Percentiles rank a stretch among this genome's conserved stretches.
Evolutionary conservation across 2,329 filamentous ascomycete species (phyloP).

Genomic region (Apiospora hydei): DNA sequence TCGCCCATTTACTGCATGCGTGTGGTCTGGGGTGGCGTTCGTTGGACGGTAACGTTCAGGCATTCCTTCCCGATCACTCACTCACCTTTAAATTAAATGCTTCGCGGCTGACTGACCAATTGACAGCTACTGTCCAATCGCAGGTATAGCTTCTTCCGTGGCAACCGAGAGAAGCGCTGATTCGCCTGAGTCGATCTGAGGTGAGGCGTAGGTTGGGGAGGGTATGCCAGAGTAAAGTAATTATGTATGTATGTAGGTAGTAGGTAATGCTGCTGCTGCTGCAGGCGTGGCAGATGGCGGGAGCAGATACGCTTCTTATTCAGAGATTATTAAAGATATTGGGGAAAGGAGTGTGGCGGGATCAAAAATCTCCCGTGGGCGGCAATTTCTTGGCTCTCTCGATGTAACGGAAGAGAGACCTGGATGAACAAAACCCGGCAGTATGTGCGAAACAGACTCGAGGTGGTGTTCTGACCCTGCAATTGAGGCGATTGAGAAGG

Average conservation of each 20-base stretch:
- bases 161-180: background rate
- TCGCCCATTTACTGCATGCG: conserved; percentile 8
- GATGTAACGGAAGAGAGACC: background rate
- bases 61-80: conserved; percentile 2
- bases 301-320: conserved; percentile 18
- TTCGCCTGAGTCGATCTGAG: background rate
- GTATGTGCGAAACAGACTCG: background rate
- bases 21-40: conserved; percentile 10
- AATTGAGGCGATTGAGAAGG: conserved; percentile 14
- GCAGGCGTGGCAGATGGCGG: conserved; percentile 15
- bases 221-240: background rate
- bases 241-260: conserved; percentile 7
- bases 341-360: conserved; percentile 24
- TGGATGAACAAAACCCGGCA: background rate
- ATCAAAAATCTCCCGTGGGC: conserved; percentile 22
- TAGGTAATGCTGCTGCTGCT: conserved; percentile 9
- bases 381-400: conserved; percentile 7
- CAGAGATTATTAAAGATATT: conserved; percentile 19
- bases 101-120: background rate
- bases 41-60: conserved; percentile 11
- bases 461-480: background rate
- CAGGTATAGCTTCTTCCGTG: background rate
- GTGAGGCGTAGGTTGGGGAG: background rate
- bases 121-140: background rate
- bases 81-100: conserved; percentile 5